Evolutionary conservation across 2,329 filamentous ascomycete genomes (phyloP).

Genomic region (Neofusicoccum kwambonambiense): DNA sequence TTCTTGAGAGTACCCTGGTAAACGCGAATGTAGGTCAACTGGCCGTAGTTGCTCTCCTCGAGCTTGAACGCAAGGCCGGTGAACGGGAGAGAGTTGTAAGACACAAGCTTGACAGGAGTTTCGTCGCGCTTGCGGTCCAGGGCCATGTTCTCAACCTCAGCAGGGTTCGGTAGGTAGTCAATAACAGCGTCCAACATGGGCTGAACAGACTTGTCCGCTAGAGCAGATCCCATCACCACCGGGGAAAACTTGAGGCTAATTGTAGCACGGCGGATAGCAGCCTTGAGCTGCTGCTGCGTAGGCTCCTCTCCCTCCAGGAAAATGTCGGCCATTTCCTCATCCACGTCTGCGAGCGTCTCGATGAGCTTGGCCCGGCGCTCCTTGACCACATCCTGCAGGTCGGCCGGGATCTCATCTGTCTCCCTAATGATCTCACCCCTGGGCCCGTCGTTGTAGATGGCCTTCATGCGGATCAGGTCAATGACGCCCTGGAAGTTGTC

Average conservation of each 20-base stretch:
- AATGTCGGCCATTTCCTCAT: constrained; percentile 94
- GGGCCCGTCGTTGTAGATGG: constrained; percentile 86
- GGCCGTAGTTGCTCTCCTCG: constrained; percentile 97
- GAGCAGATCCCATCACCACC: constrained; percentile 92
- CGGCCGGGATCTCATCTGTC: constrained; percentile 78
- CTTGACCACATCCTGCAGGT: constrained; percentile 70
- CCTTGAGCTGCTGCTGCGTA: constrained; percentile 79
- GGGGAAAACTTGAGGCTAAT: constrained; percentile 86
- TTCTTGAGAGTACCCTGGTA: constrained; percentile 92
- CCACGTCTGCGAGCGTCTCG: constrained; percentile 93
- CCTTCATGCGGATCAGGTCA: constrained; percentile 87
- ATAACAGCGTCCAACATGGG: constrained; percentile 96
- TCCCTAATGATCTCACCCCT: constrained; percentile 73
- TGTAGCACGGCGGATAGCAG: constrained; percentile 88
- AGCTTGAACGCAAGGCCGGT: constrained; percentile 97
- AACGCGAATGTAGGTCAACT: constrained; percentile 96
- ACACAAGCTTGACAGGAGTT: constrained; percentile 78
- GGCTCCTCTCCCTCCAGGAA: constrained; percentile 87
- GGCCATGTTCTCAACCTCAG: constrained; percentile 84
- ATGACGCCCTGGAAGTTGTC: constrained; percentile 91
- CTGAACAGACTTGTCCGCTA: constrained; percentile 93
- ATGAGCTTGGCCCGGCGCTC: constrained; percentile 85
- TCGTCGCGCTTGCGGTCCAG: constrained; percentile 80
- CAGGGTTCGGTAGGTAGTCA: constrained; percentile 91
- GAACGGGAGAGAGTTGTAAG: constrained; percentile 91